Conservation (phyloP, 352 stramenopile genomes). For the Globisporangium ultimum region DNA sequence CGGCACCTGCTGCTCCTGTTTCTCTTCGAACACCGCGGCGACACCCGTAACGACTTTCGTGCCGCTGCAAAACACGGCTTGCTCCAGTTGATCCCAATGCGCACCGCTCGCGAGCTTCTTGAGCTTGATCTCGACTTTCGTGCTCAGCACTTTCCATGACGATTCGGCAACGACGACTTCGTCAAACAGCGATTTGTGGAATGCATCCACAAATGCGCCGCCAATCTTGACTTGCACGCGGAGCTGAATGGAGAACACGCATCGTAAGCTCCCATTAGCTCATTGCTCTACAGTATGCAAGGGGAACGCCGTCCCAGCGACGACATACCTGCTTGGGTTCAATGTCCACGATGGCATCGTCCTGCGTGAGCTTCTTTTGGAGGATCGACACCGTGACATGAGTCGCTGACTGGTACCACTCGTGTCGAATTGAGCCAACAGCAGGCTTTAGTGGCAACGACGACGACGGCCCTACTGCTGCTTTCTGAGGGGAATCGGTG, state of each 20-base stretch:
- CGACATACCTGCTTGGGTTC: conserved; percentile 35
- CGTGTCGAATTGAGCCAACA: conserved; percentile 29
- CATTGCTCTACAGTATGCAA: neutral
- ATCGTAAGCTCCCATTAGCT: too few species aligned
- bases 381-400: conserved; percentile 83
- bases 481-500: neutral
- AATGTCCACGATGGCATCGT: conserved; percentile 62
- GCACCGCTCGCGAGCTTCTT: conserved; percentile 57
- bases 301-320: neutral
- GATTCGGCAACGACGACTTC: conserved; percentile 55
- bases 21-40: conserved; percentile 60
- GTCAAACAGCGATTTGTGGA: conserved; percentile 71
- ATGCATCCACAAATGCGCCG: conserved; percentile 48
- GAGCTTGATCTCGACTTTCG: conserved; percentile 84
- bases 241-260: conserved; percentile 20
- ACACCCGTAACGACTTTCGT: conserved; percentile 45
- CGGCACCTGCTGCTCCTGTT: conserved; percentile 31
- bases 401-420: conserved; percentile 85
- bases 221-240: conserved; percentile 47
- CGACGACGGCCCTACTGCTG: neutral
- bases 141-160: conserved; percentile 51
- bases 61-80: conserved; percentile 40
- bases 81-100: conserved; percentile 79
- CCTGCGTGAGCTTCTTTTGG: conserved; percentile 70
- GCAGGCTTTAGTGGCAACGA: neutral